Base-by-base conservation (phyloP, 2,329 filamentous ascomycete genomes). In the Neurospora sp. region DNA sequence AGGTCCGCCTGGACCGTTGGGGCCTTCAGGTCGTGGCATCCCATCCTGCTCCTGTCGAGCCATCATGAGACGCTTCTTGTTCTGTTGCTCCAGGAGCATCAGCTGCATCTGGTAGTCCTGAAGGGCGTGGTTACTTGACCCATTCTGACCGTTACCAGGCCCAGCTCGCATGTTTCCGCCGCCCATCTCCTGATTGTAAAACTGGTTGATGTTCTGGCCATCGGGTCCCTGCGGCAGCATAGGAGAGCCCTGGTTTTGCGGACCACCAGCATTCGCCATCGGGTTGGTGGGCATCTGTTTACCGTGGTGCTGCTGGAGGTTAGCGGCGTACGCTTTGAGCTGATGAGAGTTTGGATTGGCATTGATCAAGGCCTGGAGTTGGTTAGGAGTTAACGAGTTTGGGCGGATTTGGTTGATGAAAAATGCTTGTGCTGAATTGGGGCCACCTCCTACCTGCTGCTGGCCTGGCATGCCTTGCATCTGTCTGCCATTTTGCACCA, bases 41-140 rank as follows among this genome's bases (percentile, higher is more conserved):
- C 80, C 78, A 71, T 94, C 92, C 79, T 95, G 91, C 78, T 93
- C 89, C 77, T 90, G 91, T 19, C 92, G 88, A 43, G 92, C 92
- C 91, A 93, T 93, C 84, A 93, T 89, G 67, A 95, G 84, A 19
- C 92, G 85, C 80, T 93, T 94, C 84, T 94, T 95, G 76, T 95
- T 95, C 80, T 95, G 91, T 80, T 94, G 92, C 80, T 95, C 92
- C 17, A 95, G 85, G 67, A 94, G 81, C 92, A 94, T 95, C 78
- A 95, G 82, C 79, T 95, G 92, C 91, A 94, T 94, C 82, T 95
- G 92, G 76, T 95, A 95, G 79, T 96, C 92, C 79, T 94, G 91
- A 66, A 95, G 84, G 28, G 92, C 92, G 78, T 94, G 91, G 78
- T 93, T 95, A 80, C 90, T 91, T 68, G 83, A 85, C 75, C 81